Conservation (phyloP, 2,329 filamentous ascomycete genomes). For the Penicillium sp. region DNA sequence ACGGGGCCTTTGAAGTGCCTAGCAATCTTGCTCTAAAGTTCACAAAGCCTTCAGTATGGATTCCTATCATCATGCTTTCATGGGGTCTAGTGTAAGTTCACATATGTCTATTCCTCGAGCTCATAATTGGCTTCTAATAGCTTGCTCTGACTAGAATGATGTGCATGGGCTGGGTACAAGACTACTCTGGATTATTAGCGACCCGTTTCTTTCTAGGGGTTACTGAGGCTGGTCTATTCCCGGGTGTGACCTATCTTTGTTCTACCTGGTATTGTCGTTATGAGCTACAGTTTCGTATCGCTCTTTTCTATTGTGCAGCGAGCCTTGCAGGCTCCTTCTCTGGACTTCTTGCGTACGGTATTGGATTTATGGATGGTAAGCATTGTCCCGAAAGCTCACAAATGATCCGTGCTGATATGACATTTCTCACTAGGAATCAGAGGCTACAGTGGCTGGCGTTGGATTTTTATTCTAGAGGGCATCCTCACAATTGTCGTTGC, state of each 20-base stretch:
- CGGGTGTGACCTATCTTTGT: conserved; percentile 1
- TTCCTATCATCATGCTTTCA: conserved; percentile 1
- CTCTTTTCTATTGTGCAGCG: not conserved
- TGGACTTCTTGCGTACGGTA: not conserved
- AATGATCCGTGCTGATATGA: not conserved
- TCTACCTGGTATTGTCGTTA: not conserved
- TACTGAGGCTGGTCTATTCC: not conserved
- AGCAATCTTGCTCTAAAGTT: not conserved
- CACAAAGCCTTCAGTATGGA: not conserved
- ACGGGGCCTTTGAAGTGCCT: not conserved
- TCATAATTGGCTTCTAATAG: not conserved
- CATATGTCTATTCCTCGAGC: no score
- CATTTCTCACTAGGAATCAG: not conserved
- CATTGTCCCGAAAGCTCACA: not conserved
- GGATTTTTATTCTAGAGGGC: not conserved
- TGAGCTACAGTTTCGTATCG: not conserved
- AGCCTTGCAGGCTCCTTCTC: not conserved
- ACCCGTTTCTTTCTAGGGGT: not conserved
- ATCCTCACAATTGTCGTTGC: not conserved
- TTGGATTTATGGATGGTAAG: not conserved
- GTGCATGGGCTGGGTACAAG: conserved; percentile 1
- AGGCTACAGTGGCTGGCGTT: conserved; percentile 1
- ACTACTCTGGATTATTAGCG: not conserved
- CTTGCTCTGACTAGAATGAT: not conserved
- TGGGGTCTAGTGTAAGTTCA: not conserved